phyloP scores from a whole-genome alignment of 2,329 filamentous ascomycete genomes.

The Aspergillus pseudoviridinutans region DNA sequence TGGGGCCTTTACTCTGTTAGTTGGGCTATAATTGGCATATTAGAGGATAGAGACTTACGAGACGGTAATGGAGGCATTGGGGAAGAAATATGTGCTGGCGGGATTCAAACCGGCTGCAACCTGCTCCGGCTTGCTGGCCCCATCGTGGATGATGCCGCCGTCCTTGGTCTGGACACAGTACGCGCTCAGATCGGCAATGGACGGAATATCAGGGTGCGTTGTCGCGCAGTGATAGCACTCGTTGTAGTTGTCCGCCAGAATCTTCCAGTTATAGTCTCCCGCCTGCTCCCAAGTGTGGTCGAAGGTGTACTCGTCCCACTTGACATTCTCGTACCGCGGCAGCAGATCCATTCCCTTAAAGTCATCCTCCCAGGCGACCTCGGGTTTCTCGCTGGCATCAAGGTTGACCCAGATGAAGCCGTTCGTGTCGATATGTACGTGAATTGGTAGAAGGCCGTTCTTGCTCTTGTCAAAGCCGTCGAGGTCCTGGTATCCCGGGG shows the following conservation, averaged over 20 bases:
- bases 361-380: slow-evolving; percentile 51
- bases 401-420: slow-evolving; percentile 60
- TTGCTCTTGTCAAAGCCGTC: slow-evolving; percentile 52
- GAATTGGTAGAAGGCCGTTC: slow-evolving; percentile 53
- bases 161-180: slow-evolving; percentile 50
- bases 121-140: slow-evolving; percentile 44
- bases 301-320: slow-evolving; percentile 53
- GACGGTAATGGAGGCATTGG: slow-evolving; percentile 31
- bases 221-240: slow-evolving; percentile 32
- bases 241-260: slow-evolving; percentile 61
- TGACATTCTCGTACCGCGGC: slow-evolving; percentile 43
- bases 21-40: background rate
- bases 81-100: slow-evolving; percentile 34
- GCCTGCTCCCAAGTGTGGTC: slow-evolving; percentile 58
- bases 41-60: slow-evolving; percentile 20
- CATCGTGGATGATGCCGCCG: slow-evolving; percentile 49
- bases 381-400: slow-evolving; percentile 44
- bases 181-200: slow-evolving; percentile 51
- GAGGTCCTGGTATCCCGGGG: slow-evolving; percentile 54
- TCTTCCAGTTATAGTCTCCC: slow-evolving; percentile 59
- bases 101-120: slow-evolving; percentile 41
- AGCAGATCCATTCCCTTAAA: slow-evolving; percentile 49
- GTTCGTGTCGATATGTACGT: slow-evolving; percentile 50
- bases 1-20: slow-evolving; percentile 36
- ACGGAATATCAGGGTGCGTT: slow-evolving; percentile 19